These are phyloP conservation scores for Suillus occidentalis DNA, from an alignment of 768 basidiomycete species.

Conservation along the genomic window DNA sequence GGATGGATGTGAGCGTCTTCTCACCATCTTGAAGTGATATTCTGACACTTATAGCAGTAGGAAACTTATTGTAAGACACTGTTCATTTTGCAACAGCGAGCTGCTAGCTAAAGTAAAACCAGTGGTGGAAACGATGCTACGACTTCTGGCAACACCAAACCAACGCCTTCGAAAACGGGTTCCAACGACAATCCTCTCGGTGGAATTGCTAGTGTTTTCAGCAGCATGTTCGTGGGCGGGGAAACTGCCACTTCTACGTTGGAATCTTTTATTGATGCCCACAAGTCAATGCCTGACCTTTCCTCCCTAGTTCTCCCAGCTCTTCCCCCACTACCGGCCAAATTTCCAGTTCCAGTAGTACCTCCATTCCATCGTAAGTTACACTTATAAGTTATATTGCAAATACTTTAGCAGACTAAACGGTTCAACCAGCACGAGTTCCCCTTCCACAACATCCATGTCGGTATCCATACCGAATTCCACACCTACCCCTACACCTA, in stretches of 20 bases:
- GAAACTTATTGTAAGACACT: conserved; percentile 24
- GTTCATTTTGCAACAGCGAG: neutral
- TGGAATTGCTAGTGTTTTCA: conserved; percentile 16
- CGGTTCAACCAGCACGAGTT: conserved; percentile 15
- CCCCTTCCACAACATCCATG: conserved; percentile 14
- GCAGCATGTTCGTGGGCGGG: conserved; percentile 16
- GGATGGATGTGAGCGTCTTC: conserved; percentile 26
- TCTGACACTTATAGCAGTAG: conserved; percentile 13
- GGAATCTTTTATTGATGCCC: conserved; percentile 16
- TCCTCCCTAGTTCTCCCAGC: conserved; percentile 26
- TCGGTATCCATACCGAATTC: conserved; percentile 10
- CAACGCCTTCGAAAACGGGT: neutral
- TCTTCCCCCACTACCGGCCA: conserved; percentile 17
- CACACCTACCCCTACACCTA: conserved; percentile 10
- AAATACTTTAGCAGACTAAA: neutral
- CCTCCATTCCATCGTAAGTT: conserved; percentile 24
- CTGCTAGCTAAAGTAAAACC: conserved; percentile 13
- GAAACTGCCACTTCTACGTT: conserved; percentile 18
- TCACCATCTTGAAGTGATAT: neutral
- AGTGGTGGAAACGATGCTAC: conserved; percentile 7
- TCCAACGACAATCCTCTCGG: neutral
- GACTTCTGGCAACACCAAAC: neutral
- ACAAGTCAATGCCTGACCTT: conserved; percentile 20
- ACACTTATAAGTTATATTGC: neutral
- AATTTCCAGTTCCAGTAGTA: conserved; percentile 6